Conservation (phyloP, 768 basidiomycete genomes). For the Pulveroboletus frians region DNA sequence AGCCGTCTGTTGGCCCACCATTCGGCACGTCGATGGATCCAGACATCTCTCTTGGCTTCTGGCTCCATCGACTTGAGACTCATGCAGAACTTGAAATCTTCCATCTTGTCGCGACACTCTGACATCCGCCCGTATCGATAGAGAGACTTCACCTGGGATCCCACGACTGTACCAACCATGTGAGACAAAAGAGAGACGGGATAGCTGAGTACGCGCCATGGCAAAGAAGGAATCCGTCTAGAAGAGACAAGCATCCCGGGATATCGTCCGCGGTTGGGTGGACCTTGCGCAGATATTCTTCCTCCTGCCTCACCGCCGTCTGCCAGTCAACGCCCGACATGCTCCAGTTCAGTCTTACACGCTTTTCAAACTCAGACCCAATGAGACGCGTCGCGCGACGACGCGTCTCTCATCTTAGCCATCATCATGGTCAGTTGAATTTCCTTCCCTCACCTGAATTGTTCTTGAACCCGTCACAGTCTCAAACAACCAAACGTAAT, state of each 20-base stretch:
- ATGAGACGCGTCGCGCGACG: constrained; percentile 44
- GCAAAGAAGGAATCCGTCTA: constrained; percentile 70
- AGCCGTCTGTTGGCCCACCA: constrained; percentile 88
- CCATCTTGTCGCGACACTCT: constrained; percentile 70
- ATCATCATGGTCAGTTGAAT: constrained; percentile 37
- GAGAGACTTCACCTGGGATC: constrained; percentile 74
- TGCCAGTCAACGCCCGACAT: constrained; percentile 43
- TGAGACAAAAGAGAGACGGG: constrained; percentile 8
- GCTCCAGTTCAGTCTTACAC: constrained; percentile 27
- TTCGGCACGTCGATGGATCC: constrained; percentile 83
- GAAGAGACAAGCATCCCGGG: constrained; percentile 72
- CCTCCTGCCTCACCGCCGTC: constrained; percentile 61
- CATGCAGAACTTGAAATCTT: constrained; percentile 95
- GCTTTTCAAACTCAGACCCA: constrained; percentile 42
- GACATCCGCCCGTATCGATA: constrained; percentile 79
- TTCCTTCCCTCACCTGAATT: background rate
- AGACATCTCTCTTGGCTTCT: constrained; percentile 73
- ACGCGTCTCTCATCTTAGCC: constrained; percentile 15
- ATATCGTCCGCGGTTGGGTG: constrained; percentile 77
- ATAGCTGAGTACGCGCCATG: constrained; percentile 41
- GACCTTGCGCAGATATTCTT: constrained; percentile 53
- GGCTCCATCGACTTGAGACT: constrained; percentile 72
- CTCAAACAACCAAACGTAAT: constrained; percentile 45
- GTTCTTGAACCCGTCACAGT: constrained; percentile 18
- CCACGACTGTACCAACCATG: constrained; percentile 49